Percentiles rank a stretch among this genome's conserved stretches.
Conservation (phyloP, 352 stramenopile genomes). For the Phytopythium chamaehyphon region DNA sequence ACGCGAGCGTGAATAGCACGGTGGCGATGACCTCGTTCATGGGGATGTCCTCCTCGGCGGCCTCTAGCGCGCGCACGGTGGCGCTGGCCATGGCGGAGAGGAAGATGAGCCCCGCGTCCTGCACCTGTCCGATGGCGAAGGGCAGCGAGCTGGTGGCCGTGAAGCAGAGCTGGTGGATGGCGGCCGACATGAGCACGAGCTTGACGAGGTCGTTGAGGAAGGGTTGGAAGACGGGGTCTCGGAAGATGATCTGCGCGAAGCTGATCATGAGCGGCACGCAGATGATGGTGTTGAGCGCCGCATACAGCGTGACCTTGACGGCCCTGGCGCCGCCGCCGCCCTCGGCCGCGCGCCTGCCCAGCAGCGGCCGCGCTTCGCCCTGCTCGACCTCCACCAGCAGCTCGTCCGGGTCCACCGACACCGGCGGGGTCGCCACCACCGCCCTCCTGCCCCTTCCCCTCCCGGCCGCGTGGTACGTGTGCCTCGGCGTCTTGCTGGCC, state of each 20-base stretch:
- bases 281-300: slow-evolving; percentile 94
- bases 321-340: slow-evolving; percentile 8
- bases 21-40: slow-evolving; percentile 91
- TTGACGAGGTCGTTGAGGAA: slow-evolving; percentile 93
- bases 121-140: slow-evolving; percentile 98
- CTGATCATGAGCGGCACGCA: slow-evolving; percentile 88
- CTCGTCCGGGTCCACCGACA: slow-evolving; percentile 17
- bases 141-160: slow-evolving; percentile 89
- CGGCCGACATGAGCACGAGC: slow-evolving; percentile 88
- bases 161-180: slow-evolving; percentile 82
- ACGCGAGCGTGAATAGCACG: slow-evolving; percentile 90
- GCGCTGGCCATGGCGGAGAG: slow-evolving; percentile 93
- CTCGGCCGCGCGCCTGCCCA: slow-evolving; percentile 9
- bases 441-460: slow-evolving; percentile 6
- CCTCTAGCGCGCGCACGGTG: slow-evolving; percentile 78
- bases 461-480: slow-evolving; percentile 41
- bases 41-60: slow-evolving; percentile 55
- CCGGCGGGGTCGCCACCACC: neutral
- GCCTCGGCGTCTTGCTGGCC: slow-evolving; percentile 42
- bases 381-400: slow-evolving; percentile 25
- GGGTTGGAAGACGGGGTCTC: slow-evolving; percentile 86
- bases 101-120: slow-evolving; percentile 99
- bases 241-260: slow-evolving; percentile 97
- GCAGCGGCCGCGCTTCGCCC: slow-evolving; percentile 11
- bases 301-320: slow-evolving; percentile 79